Conservation (phyloP, 208 protist species). For the Sergeia podlipaevii region DNA sequence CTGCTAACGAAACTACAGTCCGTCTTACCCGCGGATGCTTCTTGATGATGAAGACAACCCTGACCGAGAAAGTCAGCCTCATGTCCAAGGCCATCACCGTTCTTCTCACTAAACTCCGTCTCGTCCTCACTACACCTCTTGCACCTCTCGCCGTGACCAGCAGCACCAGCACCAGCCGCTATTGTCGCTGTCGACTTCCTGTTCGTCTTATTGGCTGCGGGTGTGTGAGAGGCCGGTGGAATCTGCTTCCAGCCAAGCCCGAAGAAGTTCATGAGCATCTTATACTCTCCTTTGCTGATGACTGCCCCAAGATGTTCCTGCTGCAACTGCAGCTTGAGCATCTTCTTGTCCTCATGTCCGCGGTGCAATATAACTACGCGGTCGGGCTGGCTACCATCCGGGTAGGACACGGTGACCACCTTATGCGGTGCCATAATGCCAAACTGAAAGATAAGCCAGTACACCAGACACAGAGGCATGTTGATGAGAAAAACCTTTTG, state of each 20-base stretch:
- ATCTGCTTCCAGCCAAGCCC: constrained; percentile 28
- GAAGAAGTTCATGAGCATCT: constrained; percentile 48
- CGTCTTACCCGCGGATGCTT: no score
- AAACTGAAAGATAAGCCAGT: constrained; percentile 70
- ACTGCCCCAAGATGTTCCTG: background rate
- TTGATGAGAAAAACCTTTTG: constrained; percentile 66
- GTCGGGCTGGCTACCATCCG: background rate
- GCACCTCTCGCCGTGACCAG: no score
- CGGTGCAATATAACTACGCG: constrained; percentile 16
- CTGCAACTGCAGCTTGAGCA: constrained; percentile 16
- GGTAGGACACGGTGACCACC: constrained; percentile 21
- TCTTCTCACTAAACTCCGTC: constrained; percentile 6
- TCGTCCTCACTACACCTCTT: constrained; percentile 4
- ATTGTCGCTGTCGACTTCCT: constrained; percentile 1
- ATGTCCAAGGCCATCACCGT: no score
- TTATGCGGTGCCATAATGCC: constrained; percentile 54
- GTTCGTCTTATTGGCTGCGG: constrained; percentile 4
- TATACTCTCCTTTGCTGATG: constrained; percentile 25
- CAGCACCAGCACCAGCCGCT: constrained; percentile 7
- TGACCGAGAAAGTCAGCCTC: no score
- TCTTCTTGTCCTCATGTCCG: constrained; percentile 28
- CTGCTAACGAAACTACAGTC: no score
- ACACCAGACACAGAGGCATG: constrained; percentile 51
- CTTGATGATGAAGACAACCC: no score
- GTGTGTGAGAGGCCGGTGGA: constrained; percentile 9